phyloP scores from a whole-genome alignment of 345 rosid genomes.

The Aquilaria malaccensis region DNA sequence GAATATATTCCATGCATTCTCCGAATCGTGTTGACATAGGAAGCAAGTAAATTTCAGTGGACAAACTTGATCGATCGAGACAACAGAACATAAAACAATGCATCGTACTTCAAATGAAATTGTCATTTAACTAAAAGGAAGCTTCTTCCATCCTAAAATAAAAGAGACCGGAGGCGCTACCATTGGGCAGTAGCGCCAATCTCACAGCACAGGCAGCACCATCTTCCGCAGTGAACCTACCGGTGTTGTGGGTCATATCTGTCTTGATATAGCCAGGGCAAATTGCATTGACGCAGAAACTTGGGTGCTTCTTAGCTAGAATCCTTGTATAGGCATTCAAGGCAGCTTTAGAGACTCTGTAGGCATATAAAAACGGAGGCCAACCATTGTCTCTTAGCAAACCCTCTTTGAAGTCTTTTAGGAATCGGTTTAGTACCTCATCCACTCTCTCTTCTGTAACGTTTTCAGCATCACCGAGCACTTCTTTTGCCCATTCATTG shows the following conservation, averaged over 20 bases:
- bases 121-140: background rate
- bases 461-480: slow-evolving; percentile 18
- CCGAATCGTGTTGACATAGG: slow-evolving; percentile 27
- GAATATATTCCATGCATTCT: slow-evolving; percentile 51
- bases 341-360: slow-evolving; percentile 28
- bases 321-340: slow-evolving; percentile 36
- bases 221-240: slow-evolving; percentile 3
- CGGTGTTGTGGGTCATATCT: slow-evolving; percentile 16
- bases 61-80: no score
- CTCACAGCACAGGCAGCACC: slow-evolving; percentile 8
- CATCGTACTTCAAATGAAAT: no score
- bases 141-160: background rate
- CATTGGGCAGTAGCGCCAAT: slow-evolving; percentile 6
- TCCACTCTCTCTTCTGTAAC: slow-evolving; percentile 26
- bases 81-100: no score
- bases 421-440: slow-evolving; percentile 12
- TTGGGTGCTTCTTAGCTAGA: slow-evolving; percentile 20
- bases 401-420: slow-evolving; percentile 21
- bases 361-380: slow-evolving; percentile 16
- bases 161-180: slow-evolving; percentile 9
- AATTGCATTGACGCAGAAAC: slow-evolving; percentile 18
- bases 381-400: slow-evolving; percentile 16
- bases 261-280: slow-evolving; percentile 31
- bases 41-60: no score
- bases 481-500: slow-evolving; percentile 14